Conservation (phyloP, 306 rosid species). For the Parietaria judaica region DNA sequence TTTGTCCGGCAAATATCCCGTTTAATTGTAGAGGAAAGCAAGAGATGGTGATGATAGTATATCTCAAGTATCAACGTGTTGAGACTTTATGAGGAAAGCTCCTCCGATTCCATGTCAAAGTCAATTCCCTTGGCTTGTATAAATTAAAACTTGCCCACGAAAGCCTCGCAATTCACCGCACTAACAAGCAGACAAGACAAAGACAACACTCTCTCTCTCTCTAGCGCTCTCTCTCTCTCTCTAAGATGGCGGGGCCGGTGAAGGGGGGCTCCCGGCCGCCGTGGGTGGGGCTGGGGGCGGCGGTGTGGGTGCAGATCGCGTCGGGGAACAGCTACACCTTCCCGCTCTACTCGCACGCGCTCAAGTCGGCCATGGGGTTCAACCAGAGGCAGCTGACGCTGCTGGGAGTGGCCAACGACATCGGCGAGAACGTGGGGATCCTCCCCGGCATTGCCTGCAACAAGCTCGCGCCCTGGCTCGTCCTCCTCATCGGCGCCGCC, state of each 20-base stretch:
- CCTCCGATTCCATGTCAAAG: too few relatives aligned
- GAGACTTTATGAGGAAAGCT: too few relatives aligned
- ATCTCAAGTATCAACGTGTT: too few relatives aligned
- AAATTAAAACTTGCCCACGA: too few relatives aligned
- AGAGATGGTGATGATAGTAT: too few relatives aligned
- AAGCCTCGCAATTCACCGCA: too few relatives aligned
- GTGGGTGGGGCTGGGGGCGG: slow-evolving; percentile 82
- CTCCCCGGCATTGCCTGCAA: slow-evolving; percentile 67
- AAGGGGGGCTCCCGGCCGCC: slow-evolving; percentile 72
- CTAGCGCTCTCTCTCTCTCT: background rate
- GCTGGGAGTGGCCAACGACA: slow-evolving; percentile 73
- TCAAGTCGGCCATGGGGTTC: slow-evolving; percentile 63
- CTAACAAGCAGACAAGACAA: too few relatives aligned
- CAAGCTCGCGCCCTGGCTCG: slow-evolving; percentile 67
- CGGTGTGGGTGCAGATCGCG: slow-evolving; percentile 65
- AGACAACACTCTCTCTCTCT: too few relatives aligned
- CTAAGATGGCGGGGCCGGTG: slow-evolving; percentile 22
- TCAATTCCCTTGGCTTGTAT: too few relatives aligned
- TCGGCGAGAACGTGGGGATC: slow-evolving; percentile 75
- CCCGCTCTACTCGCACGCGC: slow-evolving; percentile 61
- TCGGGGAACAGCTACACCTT: slow-evolving; percentile 51
- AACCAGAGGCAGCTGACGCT: slow-evolving; percentile 58
- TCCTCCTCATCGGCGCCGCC: slow-evolving; percentile 46
- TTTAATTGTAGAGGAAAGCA: too few relatives aligned
- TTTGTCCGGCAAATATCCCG: too few relatives aligned